Base-by-base conservation (phyloP, 768 basidiomycete genomes). In the Mycena galopus region DNA sequence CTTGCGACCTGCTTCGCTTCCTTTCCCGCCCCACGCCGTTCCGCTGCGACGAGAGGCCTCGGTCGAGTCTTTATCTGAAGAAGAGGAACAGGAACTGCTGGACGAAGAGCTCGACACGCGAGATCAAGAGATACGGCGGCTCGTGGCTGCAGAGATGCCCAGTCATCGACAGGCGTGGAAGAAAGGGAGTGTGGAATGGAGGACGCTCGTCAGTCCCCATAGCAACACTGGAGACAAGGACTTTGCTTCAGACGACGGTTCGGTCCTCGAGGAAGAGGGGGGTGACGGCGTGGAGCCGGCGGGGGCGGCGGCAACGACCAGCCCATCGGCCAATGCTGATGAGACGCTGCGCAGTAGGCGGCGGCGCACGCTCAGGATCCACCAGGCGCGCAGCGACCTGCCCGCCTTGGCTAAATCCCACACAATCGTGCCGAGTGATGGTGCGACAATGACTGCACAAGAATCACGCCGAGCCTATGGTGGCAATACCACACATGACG, bases 141-240 rank as follows among this genome's bases (percentile, higher is more conserved):
- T 93, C 37, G 88, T 94, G 23, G 92, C 91, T 12, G 92, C 92
- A 30, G 84, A 88, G 80, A 89, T 84, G 32, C 91, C 92, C 1
- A 93, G 92, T 73, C 93, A 94, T 78, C 86, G 92, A 64, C 88
- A 86, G 21, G 89, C 89, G 17, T 93, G 92, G 93, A 89, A 84
- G 76, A 86, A 87, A 72, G 86, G 88, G 76, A 87, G 91, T 76
- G 87, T 84, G 71, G 89, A 91, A 16, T 93, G 92, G 92, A 86
- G 88, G 68, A 78, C 87, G 23, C 91, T 94, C 75, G 86, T 89
- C n/a, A 82, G 82, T 65, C 78, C 81, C 35, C 79, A 81, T 69
- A 76, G 75, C 67, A 80, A 62, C 21, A 80, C 82, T 53, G 79
- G 79, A 59, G 79, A 80, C 59, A 84, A 70, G 37, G 92, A 92